Evolutionary conservation across 83 land plant genomes (phyloP), one percentile per base, ranked within the genome.

Genomic region (Picea abies): DNA sequence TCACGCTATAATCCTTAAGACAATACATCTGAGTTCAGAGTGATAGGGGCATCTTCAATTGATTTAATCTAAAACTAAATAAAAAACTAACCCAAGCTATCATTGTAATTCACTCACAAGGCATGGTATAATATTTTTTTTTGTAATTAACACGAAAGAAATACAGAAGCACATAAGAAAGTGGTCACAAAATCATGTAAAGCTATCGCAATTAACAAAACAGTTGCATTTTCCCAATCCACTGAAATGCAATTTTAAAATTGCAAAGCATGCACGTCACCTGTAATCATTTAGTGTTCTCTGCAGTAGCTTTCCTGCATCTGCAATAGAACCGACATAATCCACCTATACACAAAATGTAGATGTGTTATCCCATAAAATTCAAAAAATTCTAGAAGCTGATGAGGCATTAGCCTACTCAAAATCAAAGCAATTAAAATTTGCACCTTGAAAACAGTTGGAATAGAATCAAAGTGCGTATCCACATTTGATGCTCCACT

Each of bases 231-330:
- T 49, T 49, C 56, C 56, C 56, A 49, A 22, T 9, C 12, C 26
- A n/a, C 69, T 66, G 35, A 9, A 66, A 66, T 66, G 11, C 10
- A 25, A 10, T 23, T 5, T 0, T 66, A 25, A 66, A 66, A 15
- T 49, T 76, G 69, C 44, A 37, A 76, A 32, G 23, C 44, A 63
- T 6, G 64, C 25, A 79, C 17, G 41, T 67, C 29, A 96, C 99
- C 97, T 89, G 89, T 88, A 85, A 4, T 91, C 93, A 83, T 37
- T 85, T 61, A 97, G 80, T 71, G 87, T 83, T 82, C 89, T 90
- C 85, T 94, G 99, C 81, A 97, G 68, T 69, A 84, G 78, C 60
- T 87, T 90, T 76, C 91, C 93, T 26, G 98, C 99, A 81, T 92
- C 98, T 78, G 85, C 83, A 81, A 87, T 78, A 78, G 76, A 63